Evolutionary conservation across 495 filamentous ascomycete genomes (phyloP), one percentile per base, ranked within the genome.

Genomic region (Penicillium desertorum): DNA sequence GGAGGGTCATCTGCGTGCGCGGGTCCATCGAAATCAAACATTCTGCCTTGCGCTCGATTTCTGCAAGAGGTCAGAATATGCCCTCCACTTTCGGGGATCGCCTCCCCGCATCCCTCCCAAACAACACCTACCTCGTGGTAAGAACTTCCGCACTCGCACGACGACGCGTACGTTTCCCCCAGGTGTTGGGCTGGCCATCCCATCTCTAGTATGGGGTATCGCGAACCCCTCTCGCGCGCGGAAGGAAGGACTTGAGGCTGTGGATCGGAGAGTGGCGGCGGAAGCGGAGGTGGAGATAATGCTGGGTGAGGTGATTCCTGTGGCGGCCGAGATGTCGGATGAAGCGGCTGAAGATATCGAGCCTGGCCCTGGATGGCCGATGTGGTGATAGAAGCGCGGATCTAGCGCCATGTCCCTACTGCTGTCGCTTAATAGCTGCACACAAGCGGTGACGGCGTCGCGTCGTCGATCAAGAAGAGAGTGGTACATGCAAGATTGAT

Each of bases 161-260:
- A 97, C 94, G 19, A 98, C 94, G 69, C 88, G 85, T 51, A 98
- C 93, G 78, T 98, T 97, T 14, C 90, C 92, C 36, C 86, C 90
- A 1, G 75, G 69, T 17, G 72, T 61, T 11, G 73, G 73, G 48
- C 72, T 76, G 5, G 69, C 56, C 43, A 67, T 56, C 49, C 64
- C 67, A 66, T 74, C 68, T 34, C 64, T 61, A 14, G 62, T 64
- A 32, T 59, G 58, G 27, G 73, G 58, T n/a, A 80, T 65, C 11
- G 84, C 70, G 23, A 82, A 81, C 30, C 83, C 81, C 68, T 92
- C 87, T 62, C 88, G 76, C 12, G 88, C 88, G 39, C 90, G 86
- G 65, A 94, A 70, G 36, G 88, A 91, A 30, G 79, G 83, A 62
- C 73, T 83, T 22, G 82, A 83, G 4, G 77, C 78, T 41, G 70